Percentiles rank a stretch among this genome's conserved stretches.
Conservation (phyloP, 768 basidiomycete genomes). For the Russula foetens region DNA sequence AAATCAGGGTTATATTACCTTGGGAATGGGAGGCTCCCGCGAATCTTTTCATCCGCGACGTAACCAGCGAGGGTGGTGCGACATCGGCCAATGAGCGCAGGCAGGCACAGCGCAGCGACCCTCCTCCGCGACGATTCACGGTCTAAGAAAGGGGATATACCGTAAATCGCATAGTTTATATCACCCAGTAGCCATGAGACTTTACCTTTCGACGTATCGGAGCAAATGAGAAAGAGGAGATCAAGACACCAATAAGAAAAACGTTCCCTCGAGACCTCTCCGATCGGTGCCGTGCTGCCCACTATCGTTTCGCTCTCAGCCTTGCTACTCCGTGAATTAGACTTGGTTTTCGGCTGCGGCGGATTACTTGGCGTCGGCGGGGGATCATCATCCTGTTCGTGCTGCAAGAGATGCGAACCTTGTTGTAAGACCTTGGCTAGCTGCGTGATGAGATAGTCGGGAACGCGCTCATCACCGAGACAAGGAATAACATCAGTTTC, state of each 20-base stretch:
- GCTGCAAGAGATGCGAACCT: constrained; percentile 48
- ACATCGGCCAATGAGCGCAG: constrained; percentile 73
- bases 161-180: too few relatives aligned
- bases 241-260: constrained; percentile 95
- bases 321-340: not conserved
- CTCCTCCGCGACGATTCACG: constrained; percentile 51
- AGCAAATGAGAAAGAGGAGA: constrained; percentile 73
- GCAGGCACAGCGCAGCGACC: constrained; percentile 64
- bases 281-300: constrained; percentile 46
- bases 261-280: constrained; percentile 62
- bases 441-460: constrained; percentile 60
- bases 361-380: constrained; percentile 12
- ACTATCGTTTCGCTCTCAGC: not conserved
- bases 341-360: constrained; percentile 12
- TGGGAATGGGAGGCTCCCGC: constrained; percentile 86
- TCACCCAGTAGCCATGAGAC: not conserved
- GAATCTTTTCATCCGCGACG: constrained; percentile 74
- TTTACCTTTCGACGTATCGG: constrained; percentile 54
- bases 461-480: constrained; percentile 58
- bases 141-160: constrained; percentile 35
- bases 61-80: constrained; percentile 58
- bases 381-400: constrained; percentile 17
- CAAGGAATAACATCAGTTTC: constrained; percentile 77
- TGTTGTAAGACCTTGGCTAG: constrained; percentile 64
- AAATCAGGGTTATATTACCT: too few relatives aligned